Evolutionary conservation across 2,329 filamentous ascomycete species (phyloP), one percentile per base, ranked within the genome.

Genomic region (Fusarium sp.): DNA sequence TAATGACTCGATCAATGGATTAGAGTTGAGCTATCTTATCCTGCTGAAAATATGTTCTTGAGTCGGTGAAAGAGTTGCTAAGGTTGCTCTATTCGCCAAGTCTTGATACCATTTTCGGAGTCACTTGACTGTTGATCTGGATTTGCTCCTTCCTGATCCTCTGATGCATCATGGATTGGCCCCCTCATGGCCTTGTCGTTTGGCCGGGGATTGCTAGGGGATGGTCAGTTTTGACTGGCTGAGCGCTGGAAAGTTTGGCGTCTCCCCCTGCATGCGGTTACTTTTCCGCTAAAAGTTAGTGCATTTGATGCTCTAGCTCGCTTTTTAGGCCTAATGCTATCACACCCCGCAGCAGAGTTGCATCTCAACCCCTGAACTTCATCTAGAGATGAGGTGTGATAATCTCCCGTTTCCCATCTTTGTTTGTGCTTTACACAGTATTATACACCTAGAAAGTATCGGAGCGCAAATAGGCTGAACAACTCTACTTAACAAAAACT

Each of bases 261-360:
- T 54, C 42, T 17, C 71, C 75, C 75, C 75, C 75, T 76, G 75
- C 75, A 76, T 76, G 65, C 73, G 70, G 74, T 61, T 69, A 42
- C 46, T 75, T 55, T 61, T 44, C 75, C 64, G 69, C 75, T 75
- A 74, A 73, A 66, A 67, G 73, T 76, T 76, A 76, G 74, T 76
- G 65, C 57, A 60, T 65, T 72, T 62, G 46, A 45, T 57, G 61
- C 70, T 44, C 57, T 58, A 73, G 70, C 38, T 63, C 54, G 33
- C 44, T 54, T 44, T 27, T 39, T 39, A 39, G 59, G 50, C 56
- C 54, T 56, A 36, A 47, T 45, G 49, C 47, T 54, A 47, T 69
- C 53, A 62, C 74, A 73, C 74, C 74, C 75, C 74, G 71, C 74
- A 72, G 65, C 59, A 73, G 69, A 57, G 69, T 72, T 72, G 63